These are phyloP conservation scores for Periconia digitata DNA, from an alignment of 2,329 filamentous ascomycete genomes.

Conservation along the genomic window DNA sequence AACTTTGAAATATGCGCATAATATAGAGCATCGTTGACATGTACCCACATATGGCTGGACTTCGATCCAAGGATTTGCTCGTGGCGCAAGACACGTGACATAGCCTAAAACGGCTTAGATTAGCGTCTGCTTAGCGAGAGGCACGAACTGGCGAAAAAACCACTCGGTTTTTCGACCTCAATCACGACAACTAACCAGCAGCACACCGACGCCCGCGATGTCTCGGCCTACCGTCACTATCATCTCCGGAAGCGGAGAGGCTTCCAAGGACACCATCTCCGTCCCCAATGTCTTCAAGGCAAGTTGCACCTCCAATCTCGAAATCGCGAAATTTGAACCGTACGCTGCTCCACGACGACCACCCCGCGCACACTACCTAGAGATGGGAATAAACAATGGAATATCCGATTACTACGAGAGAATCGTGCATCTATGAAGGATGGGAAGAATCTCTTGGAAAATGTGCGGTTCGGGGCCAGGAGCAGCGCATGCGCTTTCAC, in stretches of 20 bases:
- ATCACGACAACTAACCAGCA: constrained; percentile 28
- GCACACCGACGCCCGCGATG: constrained; percentile 53
- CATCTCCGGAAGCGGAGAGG: constrained; percentile 92
- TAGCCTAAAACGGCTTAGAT: too few species aligned
- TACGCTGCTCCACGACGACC: constrained; percentile 6
- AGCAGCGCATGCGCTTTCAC: not conserved
- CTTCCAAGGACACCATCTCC: constrained; percentile 85
- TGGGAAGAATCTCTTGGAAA: not conserved
- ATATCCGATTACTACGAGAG: not conserved
- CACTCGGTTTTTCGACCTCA: constrained; percentile 5
- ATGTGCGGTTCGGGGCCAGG: constrained; percentile 10
- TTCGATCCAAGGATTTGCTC: too few species aligned
- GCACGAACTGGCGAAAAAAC: too few species aligned
- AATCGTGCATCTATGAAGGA: not conserved
- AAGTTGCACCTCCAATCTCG: constrained; percentile 22
- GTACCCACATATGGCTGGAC: too few species aligned
- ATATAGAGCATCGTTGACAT: too few species aligned
- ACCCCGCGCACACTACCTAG: constrained; percentile 13
- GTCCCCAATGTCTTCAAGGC: constrained; percentile 92
- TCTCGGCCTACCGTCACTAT: constrained; percentile 97
- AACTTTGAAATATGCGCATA: too few species aligned
- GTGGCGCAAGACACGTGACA: too few species aligned
- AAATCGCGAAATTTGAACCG: constrained; percentile 5
- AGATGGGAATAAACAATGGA: not conserved
- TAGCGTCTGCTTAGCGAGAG: too few species aligned